Evolutionary conservation across 495 filamentous ascomycete genomes (phyloP).

Genomic region (Aspergillus asperescens): DNA sequence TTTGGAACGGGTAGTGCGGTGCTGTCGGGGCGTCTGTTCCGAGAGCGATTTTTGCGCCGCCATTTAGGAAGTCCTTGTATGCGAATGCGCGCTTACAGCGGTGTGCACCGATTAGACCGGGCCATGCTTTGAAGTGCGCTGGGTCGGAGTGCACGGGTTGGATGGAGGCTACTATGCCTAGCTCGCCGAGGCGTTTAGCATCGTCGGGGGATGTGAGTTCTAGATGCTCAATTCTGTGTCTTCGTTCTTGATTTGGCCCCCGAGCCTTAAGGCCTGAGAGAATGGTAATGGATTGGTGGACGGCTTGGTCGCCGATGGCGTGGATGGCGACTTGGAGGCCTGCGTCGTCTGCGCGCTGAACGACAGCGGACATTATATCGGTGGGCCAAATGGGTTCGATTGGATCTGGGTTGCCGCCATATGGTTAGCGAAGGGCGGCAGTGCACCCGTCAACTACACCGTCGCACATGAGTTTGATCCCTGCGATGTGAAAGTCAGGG

Average conservation of each 20-base stretch:
- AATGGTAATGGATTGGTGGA: conserved; percentile 51
- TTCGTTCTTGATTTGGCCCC: not conserved
- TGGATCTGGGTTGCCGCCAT: conserved; percentile 40
- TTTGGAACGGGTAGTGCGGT: conserved; percentile 45
- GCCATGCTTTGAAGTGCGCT: conserved; percentile 55
- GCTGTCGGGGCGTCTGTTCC: conserved; percentile 57
- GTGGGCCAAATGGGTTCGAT: conserved; percentile 50
- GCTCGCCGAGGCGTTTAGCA: conserved; percentile 46
- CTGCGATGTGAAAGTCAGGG: conserved; percentile 49
- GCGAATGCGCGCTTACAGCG: conserved; percentile 52
- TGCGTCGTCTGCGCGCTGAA: conserved; percentile 47
- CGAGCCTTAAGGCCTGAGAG: conserved; percentile 23
- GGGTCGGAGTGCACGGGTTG: conserved; percentile 60
- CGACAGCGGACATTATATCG: conserved; percentile 46
- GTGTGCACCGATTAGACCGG: conserved; percentile 45
- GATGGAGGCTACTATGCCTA: conserved; percentile 55
- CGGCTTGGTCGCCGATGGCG: conserved; percentile 58
- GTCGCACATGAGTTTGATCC: conserved; percentile 59
- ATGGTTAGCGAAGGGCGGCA: conserved; percentile 51
- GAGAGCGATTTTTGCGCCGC: conserved; percentile 49
- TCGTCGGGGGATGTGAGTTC: conserved; percentile 50
- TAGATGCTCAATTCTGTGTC: conserved; percentile 57
- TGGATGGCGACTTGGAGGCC: conserved; percentile 60
- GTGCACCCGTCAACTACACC: conserved; percentile 59
- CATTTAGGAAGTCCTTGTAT: conserved; percentile 52